Evolutionary conservation across 2,329 filamentous ascomycete species (phyloP).

Genomic region (Arthroderma sp.): DNA sequence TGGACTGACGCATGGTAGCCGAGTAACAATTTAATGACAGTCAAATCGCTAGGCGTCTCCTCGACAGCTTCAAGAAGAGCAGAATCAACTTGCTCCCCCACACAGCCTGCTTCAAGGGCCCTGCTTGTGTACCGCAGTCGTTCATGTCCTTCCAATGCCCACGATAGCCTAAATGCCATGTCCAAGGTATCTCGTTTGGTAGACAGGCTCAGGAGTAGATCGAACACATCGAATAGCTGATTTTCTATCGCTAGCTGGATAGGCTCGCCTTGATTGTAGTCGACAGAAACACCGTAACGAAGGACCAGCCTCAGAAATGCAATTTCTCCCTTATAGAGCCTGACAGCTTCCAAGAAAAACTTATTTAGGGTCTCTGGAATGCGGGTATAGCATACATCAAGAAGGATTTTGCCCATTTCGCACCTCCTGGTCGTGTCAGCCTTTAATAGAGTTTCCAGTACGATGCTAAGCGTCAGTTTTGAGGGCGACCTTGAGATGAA

Average conservation of each 20-base stretch:
- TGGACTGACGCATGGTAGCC: constrained; percentile 43
- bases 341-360: constrained; percentile 6
- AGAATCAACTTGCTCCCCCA: constrained; percentile 5
- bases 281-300: constrained; percentile 10
- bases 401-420: constrained; percentile 9
- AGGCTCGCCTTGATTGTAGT: constrained; percentile 9
- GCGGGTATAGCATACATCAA: constrained; percentile 5
- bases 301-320: constrained; percentile 10
- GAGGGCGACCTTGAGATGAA: constrained; percentile 8
- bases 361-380: constrained; percentile 5
- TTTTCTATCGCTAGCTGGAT: constrained; percentile 8
- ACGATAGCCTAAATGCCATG: constrained; percentile 7
- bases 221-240: constrained; percentile 8
- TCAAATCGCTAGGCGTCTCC: constrained; percentile 9
- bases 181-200: constrained; percentile 6
- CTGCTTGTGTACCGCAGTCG: constrained; percentile 10
- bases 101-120: constrained; percentile 14
- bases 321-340: constrained; percentile 3
- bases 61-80: constrained; percentile 11
- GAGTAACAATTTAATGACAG: constrained; percentile 39
- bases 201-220: constrained; percentile 8
- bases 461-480: constrained; percentile 5
- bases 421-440: constrained; percentile 2
- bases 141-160: constrained; percentile 1
- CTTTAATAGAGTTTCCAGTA: constrained; percentile 6